Base-by-base conservation (phyloP, 225 moss, liverwort and hornwort species). In the Physcomitrellopsis africana region DNA sequence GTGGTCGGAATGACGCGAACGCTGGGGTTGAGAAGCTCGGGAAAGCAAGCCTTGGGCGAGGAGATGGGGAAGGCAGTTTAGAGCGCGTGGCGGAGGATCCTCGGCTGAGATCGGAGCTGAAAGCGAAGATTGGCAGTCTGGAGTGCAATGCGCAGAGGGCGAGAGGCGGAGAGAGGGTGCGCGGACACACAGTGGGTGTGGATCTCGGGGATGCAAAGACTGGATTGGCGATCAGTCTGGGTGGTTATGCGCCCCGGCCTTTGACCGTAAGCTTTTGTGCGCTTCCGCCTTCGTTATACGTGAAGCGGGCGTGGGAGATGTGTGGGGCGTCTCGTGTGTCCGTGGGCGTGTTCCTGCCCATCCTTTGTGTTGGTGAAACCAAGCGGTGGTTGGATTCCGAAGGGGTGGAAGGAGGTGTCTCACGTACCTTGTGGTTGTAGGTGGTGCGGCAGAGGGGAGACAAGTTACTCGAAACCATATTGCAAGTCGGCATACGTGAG, bases 131-230 rank as follows among this genome's bases (percentile, higher is more conserved):
- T 69, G 79, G 57, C 15, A 74, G 19, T 48, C 60, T 96, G 7
- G 73, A 82, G 29, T 92, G 89, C 54, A 96, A 96, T 83, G 92
- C 94, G 12, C 75, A 81, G 60, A 94, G 82, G 72, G 89, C 88
- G 20, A 82, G 81, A 78, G 86, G 80, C 51, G 86, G 57, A 45
- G 78, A 81, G 45, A 72, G 60, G 46, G 26, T 80, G 74, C 79
- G 75, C 48, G 83, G 84, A 10, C 83, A 91, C 48, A 93, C 88
- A 54, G 41, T 99, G 65, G 99, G 89, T 49, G 92, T 99, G 68
- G 99, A 99, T 52, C 86, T 92, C 16, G 95, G 99, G 17, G 99
- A 99, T 81, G 82, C 76, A 1, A 93, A 72, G 82, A 99, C 95
- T n/a, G 99, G 99, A 17, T 51, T 99, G 60, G 86, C 99, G 7